Percentiles rank a stretch among this genome's conserved stretches.
Evolutionary conservation across 805 yeast species (phyloP).

Genomic region (Hanseniaspora lachancei): DNA sequence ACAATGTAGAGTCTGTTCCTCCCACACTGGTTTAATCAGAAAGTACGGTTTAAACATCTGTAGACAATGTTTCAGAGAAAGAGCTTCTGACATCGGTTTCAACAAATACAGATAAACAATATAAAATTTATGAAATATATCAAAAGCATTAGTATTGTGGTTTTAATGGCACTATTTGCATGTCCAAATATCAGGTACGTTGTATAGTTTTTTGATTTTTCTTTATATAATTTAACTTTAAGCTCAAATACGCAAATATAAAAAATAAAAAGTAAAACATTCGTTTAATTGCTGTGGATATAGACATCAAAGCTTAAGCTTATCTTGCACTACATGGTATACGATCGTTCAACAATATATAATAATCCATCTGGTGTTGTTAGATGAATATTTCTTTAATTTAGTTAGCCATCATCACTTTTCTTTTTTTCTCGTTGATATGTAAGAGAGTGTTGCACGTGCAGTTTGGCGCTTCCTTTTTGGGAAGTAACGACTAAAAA

Average conservation of each 20-base stretch:
- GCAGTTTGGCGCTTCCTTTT: too few relatives aligned
- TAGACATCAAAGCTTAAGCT: too few relatives aligned
- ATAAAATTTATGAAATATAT: background rate
- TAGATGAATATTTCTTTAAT: too few relatives aligned
- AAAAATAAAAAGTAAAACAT: background rate
- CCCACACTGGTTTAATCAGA: constrained; percentile 99
- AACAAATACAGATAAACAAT: constrained; percentile 81
- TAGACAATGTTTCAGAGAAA: constrained; percentile 99
- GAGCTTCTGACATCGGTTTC: constrained; percentile 98
- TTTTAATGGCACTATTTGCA: background rate
- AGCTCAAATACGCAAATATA: background rate
- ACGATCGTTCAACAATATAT: too few relatives aligned
- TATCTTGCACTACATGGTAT: too few relatives aligned
- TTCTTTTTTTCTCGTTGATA: too few relatives aligned
- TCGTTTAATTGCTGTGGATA: background rate
- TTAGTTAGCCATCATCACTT: too few relatives aligned
- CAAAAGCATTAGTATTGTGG: too few relatives aligned
- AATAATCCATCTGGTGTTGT: too few relatives aligned
- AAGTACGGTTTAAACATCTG: constrained; percentile 98
- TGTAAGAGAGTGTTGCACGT: too few relatives aligned
- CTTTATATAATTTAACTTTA: background rate
- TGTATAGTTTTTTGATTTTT: background rate
- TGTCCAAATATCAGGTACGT: background rate
- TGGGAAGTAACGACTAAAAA: too few relatives aligned
- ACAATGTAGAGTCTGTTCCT: constrained; percentile 97